Evolutionary conservation across 495 filamentous ascomycete species (phyloP).

Genomic region (Neurospora cerealis): DNA sequence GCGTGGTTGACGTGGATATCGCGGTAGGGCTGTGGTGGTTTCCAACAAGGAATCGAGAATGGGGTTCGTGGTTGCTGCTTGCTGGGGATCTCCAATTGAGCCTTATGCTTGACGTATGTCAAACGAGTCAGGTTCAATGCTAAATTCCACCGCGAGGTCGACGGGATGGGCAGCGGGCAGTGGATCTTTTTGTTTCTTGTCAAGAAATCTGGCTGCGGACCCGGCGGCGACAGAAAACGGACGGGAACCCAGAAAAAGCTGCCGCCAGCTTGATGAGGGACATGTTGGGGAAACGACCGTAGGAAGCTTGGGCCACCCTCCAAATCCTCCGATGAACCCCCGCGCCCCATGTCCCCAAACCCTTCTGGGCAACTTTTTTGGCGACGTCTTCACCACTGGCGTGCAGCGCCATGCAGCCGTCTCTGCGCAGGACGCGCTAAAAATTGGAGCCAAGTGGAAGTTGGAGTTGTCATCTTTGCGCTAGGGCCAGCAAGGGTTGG

Average conservation of each 20-base stretch:
- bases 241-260: neutral
- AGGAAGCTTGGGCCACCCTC: conserved; percentile 1
- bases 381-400: neutral
- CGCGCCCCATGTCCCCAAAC: neutral
- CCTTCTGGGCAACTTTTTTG: neutral
- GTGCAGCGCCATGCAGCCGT: neutral
- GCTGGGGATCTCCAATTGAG: neutral
- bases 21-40: neutral
- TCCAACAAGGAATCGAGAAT: neutral
- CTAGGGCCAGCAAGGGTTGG: neutral
- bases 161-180: neutral
- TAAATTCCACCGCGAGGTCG: neutral
- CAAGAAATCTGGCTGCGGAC: neutral
- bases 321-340: neutral
- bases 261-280: neutral
- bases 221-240: neutral
- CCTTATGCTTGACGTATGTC: neutral
- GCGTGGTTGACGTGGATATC: neutral
- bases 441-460: neutral
- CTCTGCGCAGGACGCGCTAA: neutral
- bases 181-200: neutral
- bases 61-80: neutral
- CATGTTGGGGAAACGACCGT: conserved; percentile 1
- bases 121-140: neutral
- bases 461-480: neutral